Conservation (phyloP, 2,329 filamentous ascomycete genomes). For the Trichoderma aggressivum region DNA sequence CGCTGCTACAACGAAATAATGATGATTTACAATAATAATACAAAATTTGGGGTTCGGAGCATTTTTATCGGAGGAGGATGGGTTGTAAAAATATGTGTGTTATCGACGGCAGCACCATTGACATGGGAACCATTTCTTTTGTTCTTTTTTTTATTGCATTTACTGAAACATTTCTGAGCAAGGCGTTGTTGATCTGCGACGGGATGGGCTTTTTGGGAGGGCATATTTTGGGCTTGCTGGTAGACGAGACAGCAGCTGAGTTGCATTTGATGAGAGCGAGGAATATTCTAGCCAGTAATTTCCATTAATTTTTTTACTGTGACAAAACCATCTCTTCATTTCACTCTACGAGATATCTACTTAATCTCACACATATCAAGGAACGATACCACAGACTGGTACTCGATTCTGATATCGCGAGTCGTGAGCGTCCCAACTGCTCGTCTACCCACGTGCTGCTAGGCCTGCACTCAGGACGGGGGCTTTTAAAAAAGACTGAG, state of each 20-base stretch:
- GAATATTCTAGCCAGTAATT: not conserved
- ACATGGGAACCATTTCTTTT: not conserved
- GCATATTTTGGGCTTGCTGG: not conserved
- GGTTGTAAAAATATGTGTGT: not conserved
- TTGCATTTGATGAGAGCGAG: conserved; percentile 2
- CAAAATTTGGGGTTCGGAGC: not conserved
- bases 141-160: not conserved
- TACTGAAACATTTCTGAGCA: not conserved
- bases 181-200: not conserved
- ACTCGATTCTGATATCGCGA: not conserved
- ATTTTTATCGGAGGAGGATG: not conserved
- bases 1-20: not conserved
- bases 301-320: not conserved
- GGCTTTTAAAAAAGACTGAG: not conserved
- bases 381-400: too few relatives aligned
- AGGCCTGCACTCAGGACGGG: not conserved
- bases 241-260: not conserved
- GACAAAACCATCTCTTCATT: too few relatives aligned
- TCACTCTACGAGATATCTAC: too few relatives aligned
- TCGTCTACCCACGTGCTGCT: not conserved
- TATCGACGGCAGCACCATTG: not conserved
- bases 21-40: not conserved
- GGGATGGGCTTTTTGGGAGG: not conserved
- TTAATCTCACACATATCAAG: too few relatives aligned
- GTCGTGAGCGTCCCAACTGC: not conserved